phyloP scores from a whole-genome alignment of 2,329 filamentous ascomycete species.

The Aureobasidium sp. region DNA sequence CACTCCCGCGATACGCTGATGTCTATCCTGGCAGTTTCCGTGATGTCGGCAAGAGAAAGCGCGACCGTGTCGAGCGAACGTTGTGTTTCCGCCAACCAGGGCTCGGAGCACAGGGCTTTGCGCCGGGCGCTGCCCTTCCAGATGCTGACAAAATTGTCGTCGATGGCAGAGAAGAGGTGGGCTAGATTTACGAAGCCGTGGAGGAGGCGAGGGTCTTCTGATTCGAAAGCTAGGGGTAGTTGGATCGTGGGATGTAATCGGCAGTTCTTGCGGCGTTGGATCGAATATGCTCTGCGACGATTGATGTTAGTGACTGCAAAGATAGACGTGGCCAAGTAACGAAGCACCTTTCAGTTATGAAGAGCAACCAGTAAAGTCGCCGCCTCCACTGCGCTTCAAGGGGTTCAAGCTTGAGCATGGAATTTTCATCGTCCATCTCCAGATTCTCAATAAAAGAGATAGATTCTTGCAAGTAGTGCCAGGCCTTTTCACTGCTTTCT shows the following conservation, averaged over 20 bases:
- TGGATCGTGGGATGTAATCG: conserved; percentile 27
- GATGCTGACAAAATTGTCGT: conserved; percentile 30
- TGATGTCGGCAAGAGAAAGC: conserved; percentile 24
- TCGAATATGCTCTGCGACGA: conserved; percentile 27
- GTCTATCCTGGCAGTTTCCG: conserved; percentile 31
- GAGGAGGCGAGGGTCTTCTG: conserved; percentile 29
- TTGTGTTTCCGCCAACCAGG: conserved; percentile 30
- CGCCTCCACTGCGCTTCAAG: conserved; percentile 29
- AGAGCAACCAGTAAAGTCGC: conserved; percentile 31
- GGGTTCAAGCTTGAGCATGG: conserved; percentile 27
- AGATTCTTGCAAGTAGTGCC: conserved; percentile 31
- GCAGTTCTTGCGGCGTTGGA: conserved; percentile 29
- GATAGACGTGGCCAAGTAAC: background rate
- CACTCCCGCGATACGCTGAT: conserved; percentile 30
- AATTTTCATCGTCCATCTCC: conserved; percentile 29
- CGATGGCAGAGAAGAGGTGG: conserved; percentile 30
- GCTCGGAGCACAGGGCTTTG: conserved; percentile 28
- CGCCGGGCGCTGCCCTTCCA: conserved; percentile 28
- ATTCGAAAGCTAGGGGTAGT: conserved; percentile 28
- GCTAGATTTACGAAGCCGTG: conserved; percentile 31
- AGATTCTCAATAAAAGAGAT: conserved; percentile 30
- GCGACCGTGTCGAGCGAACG: conserved; percentile 28
- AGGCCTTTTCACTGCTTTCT: conserved; percentile 28
- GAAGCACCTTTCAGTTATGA: conserved; percentile 27
- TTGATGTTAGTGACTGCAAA: background rate